These are phyloP conservation scores for Delphinella strobiligena DNA, from an alignment of 2,329 filamentous ascomycete genomes.

Conservation along the genomic window DNA sequence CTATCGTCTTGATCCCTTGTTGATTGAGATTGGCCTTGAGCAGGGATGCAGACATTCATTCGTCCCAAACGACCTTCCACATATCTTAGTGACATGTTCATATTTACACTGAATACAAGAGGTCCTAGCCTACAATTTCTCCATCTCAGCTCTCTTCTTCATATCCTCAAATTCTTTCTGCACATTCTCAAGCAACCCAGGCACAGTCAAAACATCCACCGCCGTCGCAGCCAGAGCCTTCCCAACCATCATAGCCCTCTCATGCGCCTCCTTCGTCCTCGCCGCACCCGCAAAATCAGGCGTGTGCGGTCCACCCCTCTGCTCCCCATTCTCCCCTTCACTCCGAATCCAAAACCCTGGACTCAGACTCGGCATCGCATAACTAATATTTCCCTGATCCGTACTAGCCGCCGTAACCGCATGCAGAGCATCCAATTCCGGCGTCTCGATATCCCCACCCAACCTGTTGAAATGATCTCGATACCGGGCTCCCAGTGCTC, in stretches of 20 bases:
- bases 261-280: conserved; percentile 24
- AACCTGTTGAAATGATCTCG: conserved; percentile 19
- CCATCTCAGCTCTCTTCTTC: neutral
- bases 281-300: conserved; percentile 27
- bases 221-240: conserved; percentile 27
- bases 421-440: conserved; percentile 29
- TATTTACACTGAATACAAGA: no score
- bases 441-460: conserved; percentile 22
- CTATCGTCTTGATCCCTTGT: no score
- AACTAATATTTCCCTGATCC: conserved; percentile 48
- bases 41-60: no score
- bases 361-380: conserved; percentile 44
- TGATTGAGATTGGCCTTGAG: no score
- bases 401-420: conserved; percentile 42
- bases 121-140: no score
- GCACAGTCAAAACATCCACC: conserved; percentile 21
- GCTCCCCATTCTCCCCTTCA: conserved; percentile 16
- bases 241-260: conserved; percentile 20
- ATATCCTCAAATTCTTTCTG: conserved; percentile 18
- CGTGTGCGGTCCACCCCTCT: conserved; percentile 26
- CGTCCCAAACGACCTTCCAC: no score
- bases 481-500: conserved; percentile 27
- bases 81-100: no score
- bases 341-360: conserved; percentile 37
- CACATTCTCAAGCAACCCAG: conserved; percentile 15